Evolutionary conservation across 2,329 filamentous ascomycete genomes (phyloP).

Genomic region (Aspergillus aculeatus): DNA sequence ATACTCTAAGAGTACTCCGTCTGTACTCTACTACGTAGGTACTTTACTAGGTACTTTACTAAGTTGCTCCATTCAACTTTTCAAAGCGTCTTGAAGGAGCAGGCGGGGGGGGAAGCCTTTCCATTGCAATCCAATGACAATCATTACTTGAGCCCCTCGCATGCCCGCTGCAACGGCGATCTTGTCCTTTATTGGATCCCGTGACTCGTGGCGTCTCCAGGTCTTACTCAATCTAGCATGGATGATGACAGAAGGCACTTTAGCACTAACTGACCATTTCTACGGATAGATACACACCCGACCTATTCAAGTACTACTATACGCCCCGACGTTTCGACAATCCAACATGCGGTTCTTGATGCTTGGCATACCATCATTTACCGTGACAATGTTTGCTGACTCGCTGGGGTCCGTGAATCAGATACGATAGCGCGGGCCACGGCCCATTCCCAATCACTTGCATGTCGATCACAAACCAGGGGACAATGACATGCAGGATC

Average conservation of each 20-base stretch:
- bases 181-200: background rate
- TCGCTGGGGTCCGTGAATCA: background rate
- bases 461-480: background rate
- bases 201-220: background rate
- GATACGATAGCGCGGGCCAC: background rate
- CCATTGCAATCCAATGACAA: constrained; percentile 3
- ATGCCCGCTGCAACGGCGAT: background rate
- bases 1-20: background rate
- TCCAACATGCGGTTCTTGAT: background rate
- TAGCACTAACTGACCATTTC: no score
- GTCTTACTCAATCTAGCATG: background rate
- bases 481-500: background rate
- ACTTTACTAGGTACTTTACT: background rate
- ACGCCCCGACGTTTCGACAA: no score
- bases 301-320: no score
- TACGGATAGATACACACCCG: no score
- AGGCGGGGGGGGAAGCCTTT: background rate
- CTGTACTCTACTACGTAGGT: background rate
- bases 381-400: background rate
- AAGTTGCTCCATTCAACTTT: background rate
- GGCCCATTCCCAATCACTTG: background rate
- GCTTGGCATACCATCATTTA: background rate
- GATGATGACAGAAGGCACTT: background rate
- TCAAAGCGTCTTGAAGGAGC: background rate
- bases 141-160: constrained; percentile 1